phyloP scores from a whole-genome alignment of 140 eudicot species.

The Stevia rebaudiana region DNA sequence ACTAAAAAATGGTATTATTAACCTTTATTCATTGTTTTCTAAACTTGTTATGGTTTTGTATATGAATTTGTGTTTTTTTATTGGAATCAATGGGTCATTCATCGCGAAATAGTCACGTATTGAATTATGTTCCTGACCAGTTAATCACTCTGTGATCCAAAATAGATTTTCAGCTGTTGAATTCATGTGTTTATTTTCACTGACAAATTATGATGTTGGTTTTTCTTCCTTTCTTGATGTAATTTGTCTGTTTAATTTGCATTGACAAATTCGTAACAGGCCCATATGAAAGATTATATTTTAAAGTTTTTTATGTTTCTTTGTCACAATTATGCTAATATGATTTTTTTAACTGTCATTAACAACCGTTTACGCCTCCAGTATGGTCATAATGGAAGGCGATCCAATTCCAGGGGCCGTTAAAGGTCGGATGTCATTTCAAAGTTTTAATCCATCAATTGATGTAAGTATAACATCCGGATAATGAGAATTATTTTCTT shows the following conservation, averaged over 20 bases:
- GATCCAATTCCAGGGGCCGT: constrained; percentile 87
- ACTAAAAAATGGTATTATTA: constrained; percentile 62
- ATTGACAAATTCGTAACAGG: no score
- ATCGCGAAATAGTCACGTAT: neutral
- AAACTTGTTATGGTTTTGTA: neutral
- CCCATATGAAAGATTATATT: no score
- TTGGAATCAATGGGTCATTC: neutral
- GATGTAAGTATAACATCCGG: constrained; percentile 65
- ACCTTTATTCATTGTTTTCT: neutral
- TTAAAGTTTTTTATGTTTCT: neutral
- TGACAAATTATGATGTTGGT: neutral
- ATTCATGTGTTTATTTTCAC: neutral
- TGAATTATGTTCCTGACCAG: neutral
- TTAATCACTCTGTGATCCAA: neutral
- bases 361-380: constrained; percentile 28
- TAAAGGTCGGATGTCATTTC: constrained; percentile 92
- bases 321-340: constrained; percentile 7
- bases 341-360: neutral
- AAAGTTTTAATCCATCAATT: constrained; percentile 73
- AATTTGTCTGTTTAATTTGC: neutral
- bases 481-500: neutral
- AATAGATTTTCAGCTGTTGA: neutral
- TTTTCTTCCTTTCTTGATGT: neutral
- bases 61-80: neutral
- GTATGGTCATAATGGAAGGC: constrained; percentile 87